Evolutionary conservation across 2,329 filamentous ascomycete genomes (phyloP), one percentile per base, ranked within the genome.

Genomic region (Colletotrichum sp.): DNA sequence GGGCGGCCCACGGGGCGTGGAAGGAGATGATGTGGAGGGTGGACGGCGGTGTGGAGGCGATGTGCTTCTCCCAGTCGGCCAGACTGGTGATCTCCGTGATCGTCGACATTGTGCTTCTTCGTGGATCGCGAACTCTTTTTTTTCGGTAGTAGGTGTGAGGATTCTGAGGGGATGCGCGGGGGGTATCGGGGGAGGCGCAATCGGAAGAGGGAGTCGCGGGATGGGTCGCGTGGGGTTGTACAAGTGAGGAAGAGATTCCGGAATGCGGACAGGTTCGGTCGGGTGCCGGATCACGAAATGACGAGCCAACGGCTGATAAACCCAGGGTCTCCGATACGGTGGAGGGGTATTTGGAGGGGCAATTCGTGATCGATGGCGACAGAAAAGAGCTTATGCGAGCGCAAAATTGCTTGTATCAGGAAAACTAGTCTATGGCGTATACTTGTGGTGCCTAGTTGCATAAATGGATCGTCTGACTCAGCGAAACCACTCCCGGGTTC

Each of bases 1-100:
- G 97, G 75, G 96, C 96, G 34, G 97, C 97, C 97, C 97, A 99
- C 79, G 96, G 95, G 24, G 97, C 96, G 85, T 99, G 95, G 89
- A 99, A 99, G 84, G 96, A 98, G 83, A 98, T 92, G 82, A 98
- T 90, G 78, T 96, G 90, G 76, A 98, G 92, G 18, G 94, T 92
- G 18, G 93, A 90, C 3, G 93, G 83, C 13, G 95, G 91, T 16
- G 96, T 89, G 57, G 92, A 89, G 77, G 89, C 88, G 77, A 95
- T 88, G 82, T 94, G 90, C 79, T 91, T 87, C 79, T 93, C 89
- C 92, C 97, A 98, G 80, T 93, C 92, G 79, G 90, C 87, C 81
- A 95, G 92, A 80, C 91, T 92, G 80, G 92, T 90, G 85, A 98
- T 93, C 82, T 98, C 94, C 78, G 90, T 91, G 82, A 98, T 92